Evolutionary conservation across 257 asterid genomes (phyloP), one percentile per base, ranked within the genome.

Genomic region (Nicotiana tomentosiformis): DNA sequence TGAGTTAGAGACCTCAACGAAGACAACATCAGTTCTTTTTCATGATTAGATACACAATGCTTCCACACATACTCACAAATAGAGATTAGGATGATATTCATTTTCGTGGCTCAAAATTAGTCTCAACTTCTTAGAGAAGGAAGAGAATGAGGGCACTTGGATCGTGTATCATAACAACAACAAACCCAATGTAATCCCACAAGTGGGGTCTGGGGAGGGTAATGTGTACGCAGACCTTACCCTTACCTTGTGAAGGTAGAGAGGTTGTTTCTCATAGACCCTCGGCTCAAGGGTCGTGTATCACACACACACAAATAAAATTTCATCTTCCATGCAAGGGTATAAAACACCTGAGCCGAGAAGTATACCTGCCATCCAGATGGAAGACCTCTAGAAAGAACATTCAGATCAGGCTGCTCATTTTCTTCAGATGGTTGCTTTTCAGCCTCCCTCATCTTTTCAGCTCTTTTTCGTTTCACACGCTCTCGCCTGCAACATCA

Each of bases 351-450:
- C 66, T 29, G 14, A 49, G 83, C 18, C 30, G 11, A 76, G 23
- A 68, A 46, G 70, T 77, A 56, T 87, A 96, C 99, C 98, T 92
- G 93, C 99, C 99, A 96, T 58, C 97, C 97, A 62, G 90, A 87
- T 77, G 98, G 99, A 85, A 96, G 98, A 88, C 90, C 93, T 84
- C 81, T 92, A 1, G 98, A 90, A 35, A 90, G 91, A 84, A 85
- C 89, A 78, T 85, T 84, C 12, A 96, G 90, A 89, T 93, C 89
- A n/a, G 93, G 88, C 86, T 89, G 89, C 80, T 84, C 83, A 72
- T 77, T 84, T 84, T 83, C 89, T 83, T 89, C 92, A 69, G 91
- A 77, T 56, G 90, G 86, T 66, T 72, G 86, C 76, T 70, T 85
- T 82, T 58, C 85, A 53, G 89, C 76, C 78, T 90, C 96, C 80